Percentiles rank a stretch among this genome's conserved stretches.
Conservation (phyloP, 2,329 filamentous ascomycete species). For the Arachnomyces sp. region DNA sequence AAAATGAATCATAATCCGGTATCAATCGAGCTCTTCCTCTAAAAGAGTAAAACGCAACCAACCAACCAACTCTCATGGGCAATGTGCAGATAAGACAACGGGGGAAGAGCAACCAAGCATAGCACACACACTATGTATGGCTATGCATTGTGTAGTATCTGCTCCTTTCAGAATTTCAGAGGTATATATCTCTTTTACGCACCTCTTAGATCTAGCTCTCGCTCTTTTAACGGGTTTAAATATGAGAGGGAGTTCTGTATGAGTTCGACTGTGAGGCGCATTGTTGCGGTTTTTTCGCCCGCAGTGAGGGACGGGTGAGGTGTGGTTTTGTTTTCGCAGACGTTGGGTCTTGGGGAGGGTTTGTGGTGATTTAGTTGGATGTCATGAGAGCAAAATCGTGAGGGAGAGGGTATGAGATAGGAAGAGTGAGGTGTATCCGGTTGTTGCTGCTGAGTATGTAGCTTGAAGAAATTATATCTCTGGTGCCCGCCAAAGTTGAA, state of each 20-base stretch:
- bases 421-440: background rate
- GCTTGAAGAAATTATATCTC: too few relatives aligned
- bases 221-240: conserved; percentile 96
- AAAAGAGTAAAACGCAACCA: too few relatives aligned
- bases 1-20: conserved; percentile 45
- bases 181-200: conserved; percentile 41
- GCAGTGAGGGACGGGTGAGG: background rate
- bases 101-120: too few relatives aligned
- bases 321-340: background rate
- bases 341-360: too few relatives aligned
- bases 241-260: conserved; percentile 93
- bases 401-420: conserved; percentile 22
- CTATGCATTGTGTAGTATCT: conserved; percentile 82
- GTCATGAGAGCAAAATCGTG: too few relatives aligned
- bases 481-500: too few relatives aligned
- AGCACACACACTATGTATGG: too few relatives aligned
- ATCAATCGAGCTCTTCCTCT: conserved; percentile 70
- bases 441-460: too few relatives aligned
- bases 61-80: too few relatives aligned
- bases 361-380: too few relatives aligned
- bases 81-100: too few relatives aligned
- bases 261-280: conserved; percentile 93
- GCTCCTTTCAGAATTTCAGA: conserved; percentile 63
- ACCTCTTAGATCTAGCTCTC: conserved; percentile 99
- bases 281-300: conserved; percentile 39